A percentile compares a stretch with the other conserved stretches of the same genome.
phyloP scores from a whole-genome alignment of 2,329 filamentous ascomycete species.

The Arthrobotrys iridis region DNA sequence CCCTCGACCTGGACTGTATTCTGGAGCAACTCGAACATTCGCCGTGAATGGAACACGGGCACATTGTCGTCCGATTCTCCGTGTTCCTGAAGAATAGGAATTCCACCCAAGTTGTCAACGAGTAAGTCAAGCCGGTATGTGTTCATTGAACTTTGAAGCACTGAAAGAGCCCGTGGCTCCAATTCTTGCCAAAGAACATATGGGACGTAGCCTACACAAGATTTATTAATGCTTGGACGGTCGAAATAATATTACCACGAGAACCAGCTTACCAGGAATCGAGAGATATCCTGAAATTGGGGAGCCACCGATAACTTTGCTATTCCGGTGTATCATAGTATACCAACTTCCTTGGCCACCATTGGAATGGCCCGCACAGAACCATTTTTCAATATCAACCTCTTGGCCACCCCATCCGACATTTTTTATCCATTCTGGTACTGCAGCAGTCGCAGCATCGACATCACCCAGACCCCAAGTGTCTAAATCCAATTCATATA shows the following conservation, averaged over 20 bases:
- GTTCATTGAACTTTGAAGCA: conserved; percentile 65
- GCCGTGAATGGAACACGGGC: conserved; percentile 68
- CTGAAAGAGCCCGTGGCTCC: conserved; percentile 65
- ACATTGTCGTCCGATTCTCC: conserved; percentile 70
- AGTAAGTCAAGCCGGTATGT: conserved; percentile 69
- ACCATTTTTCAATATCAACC: conserved; percentile 65
- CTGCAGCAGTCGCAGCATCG: conserved; percentile 66
- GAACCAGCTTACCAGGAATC: conserved; percentile 65
- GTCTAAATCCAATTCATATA: conserved; percentile 59
- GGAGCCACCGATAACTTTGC: conserved; percentile 68
- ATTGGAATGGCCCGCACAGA: conserved; percentile 70
- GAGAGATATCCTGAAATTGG: conserved; percentile 70
- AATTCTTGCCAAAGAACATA: conserved; percentile 68
- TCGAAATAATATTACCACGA: not conserved
- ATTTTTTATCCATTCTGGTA: conserved; percentile 66
- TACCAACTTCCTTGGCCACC: conserved; percentile 71
- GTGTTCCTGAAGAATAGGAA: conserved; percentile 69
- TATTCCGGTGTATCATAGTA: conserved; percentile 67
- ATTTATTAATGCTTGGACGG: too few relatives aligned
- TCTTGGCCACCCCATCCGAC: conserved; percentile 65
- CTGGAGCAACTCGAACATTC: conserved; percentile 66
- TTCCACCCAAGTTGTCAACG: conserved; percentile 65
- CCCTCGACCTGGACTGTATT: conserved; percentile 60
- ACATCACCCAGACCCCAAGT: conserved; percentile 69
- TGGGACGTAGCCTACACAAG: conserved; percentile 66